Base-by-base conservation (phyloP, 805 yeast species). In the Barnettozyma wickerhamii region DNA sequence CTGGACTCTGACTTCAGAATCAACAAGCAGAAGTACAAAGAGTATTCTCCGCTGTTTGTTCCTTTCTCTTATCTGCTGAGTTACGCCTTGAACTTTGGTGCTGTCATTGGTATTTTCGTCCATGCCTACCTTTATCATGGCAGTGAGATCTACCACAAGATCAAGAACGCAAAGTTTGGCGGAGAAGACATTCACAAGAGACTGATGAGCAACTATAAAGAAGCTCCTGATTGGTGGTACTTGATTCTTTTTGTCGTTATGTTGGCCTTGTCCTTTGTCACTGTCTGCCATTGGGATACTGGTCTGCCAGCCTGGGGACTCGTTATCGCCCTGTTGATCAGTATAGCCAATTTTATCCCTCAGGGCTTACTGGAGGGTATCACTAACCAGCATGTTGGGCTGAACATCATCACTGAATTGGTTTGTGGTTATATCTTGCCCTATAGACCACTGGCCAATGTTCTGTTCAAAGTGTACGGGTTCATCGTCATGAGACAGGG, bases 261-360 rank as follows among this genome's bases (percentile, higher is more conserved):
- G 37, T 30, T 59, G 5, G 62, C 53, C 3, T 31, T 60, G n/a
- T 59, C 63, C 1, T 60, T 59, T 32, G 59, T 59, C 6, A 50
- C 63, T 4, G 57, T 62, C 13, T 56, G 62, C 38, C 51, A 52
- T 9, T 66, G 65, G 54, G 64, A 71, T 29, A 66, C 76, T 1
- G 77, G 74, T 38, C 70, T 80, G 5, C 84, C 85, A 4, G 70
- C 77, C 6, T 78, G 81, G 81, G 80, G 78, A 3, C 65, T 78
- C 18, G 73, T 79, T 42, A 63, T 78, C 53, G 76, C 81, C 1
- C 59, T 78, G n/a, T 56, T 63, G n/a, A 65, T 79, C 46, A 69
- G 75, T 47, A 62, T 74, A 37, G 61, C 72, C 5, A 77, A 77
- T 48, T 66, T 78, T 45, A 62, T 78, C 30, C 84, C 84, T 6